phyloP scores from a whole-genome alignment of 1,139 yeast genomes.

The Yamadazyma diospyri region DNA sequence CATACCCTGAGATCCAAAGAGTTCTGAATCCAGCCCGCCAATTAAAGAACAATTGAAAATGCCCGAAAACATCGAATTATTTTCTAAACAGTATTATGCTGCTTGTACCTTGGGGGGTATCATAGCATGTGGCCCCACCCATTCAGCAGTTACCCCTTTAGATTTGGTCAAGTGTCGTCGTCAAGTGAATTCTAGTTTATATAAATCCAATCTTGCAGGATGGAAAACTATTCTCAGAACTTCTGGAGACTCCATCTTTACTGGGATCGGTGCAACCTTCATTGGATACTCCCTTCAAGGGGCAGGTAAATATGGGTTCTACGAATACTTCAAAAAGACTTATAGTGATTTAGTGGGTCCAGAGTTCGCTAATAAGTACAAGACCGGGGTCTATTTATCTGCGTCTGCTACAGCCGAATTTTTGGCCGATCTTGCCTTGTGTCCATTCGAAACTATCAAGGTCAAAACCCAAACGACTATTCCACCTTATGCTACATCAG shows the following conservation, averaged over 20 bases:
- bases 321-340: slow-evolving; percentile 80
- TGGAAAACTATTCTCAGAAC: slow-evolving; percentile 69
- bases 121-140: slow-evolving; percentile 94
- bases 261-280: slow-evolving; percentile 88
- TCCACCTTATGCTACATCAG: slow-evolving; percentile 71
- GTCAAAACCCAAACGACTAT: slow-evolving; percentile 89
- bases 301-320: slow-evolving; percentile 94
- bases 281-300: slow-evolving; percentile 93
- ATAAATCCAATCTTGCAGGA: slow-evolving; percentile 74
- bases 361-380: slow-evolving; percentile 57
- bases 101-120: slow-evolving; percentile 90
- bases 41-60: slow-evolving; percentile 24
- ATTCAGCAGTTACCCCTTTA: slow-evolving; percentile 85
- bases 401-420: slow-evolving; percentile 94
- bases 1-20: no score
- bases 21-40: no score
- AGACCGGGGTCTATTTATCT: slow-evolving; percentile 70
- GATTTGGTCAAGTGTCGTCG: slow-evolving; percentile 91
- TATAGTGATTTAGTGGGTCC: slow-evolving; percentile 70
- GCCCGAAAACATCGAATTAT: slow-evolving; percentile 42
- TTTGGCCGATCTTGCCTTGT: slow-evolving; percentile 80
- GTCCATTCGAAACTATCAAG: slow-evolving; percentile 93
- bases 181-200: slow-evolving; percentile 73
- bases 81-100: slow-evolving; percentile 68
- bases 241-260: slow-evolving; percentile 75